Conservation (phyloP, 352 stramenopile genomes). For the Poterioochromonas sp. region DNA sequence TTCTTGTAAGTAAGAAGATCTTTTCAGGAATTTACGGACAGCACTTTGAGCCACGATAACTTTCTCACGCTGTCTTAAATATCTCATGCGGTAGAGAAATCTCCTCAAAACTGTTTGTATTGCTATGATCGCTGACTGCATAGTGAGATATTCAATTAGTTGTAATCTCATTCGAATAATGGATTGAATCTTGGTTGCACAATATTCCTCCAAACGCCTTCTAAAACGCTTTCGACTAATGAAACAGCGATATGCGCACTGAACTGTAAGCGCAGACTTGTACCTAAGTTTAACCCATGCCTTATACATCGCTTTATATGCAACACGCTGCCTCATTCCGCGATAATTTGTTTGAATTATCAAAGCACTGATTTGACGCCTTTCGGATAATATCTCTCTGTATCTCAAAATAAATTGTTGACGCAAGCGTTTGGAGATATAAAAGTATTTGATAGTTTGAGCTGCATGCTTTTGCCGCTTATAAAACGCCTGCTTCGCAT, state of each 20-base stretch:
- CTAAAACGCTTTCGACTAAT: neutral
- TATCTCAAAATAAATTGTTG: neutral
- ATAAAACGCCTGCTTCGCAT: neutral
- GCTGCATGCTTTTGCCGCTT: neutral
- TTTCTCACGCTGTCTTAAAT: neutral
- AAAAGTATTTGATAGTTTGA: neutral
- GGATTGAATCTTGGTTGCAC: constrained; percentile 16
- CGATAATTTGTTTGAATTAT: neutral
- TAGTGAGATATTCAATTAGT: neutral
- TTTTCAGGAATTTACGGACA: neutral
- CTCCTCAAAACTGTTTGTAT: constrained; percentile 29
- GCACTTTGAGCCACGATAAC: constrained; percentile 11
- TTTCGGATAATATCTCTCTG: neutral
- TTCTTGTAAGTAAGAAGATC: neutral
- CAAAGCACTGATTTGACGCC: neutral
- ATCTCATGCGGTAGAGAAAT: neutral
- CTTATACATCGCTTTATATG: neutral
- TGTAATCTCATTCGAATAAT: neutral
- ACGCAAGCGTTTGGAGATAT: neutral
- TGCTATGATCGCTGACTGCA: constrained; percentile 1
- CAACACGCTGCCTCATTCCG: neutral
- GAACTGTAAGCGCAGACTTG: neutral
- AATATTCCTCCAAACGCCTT: neutral
- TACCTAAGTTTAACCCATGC: neutral
- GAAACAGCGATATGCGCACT: neutral